These are phyloP conservation scores for Boletellus deceptivus DNA, from an alignment of 1,284 basidiomycete genomes.

Conservation along the genomic window DNA sequence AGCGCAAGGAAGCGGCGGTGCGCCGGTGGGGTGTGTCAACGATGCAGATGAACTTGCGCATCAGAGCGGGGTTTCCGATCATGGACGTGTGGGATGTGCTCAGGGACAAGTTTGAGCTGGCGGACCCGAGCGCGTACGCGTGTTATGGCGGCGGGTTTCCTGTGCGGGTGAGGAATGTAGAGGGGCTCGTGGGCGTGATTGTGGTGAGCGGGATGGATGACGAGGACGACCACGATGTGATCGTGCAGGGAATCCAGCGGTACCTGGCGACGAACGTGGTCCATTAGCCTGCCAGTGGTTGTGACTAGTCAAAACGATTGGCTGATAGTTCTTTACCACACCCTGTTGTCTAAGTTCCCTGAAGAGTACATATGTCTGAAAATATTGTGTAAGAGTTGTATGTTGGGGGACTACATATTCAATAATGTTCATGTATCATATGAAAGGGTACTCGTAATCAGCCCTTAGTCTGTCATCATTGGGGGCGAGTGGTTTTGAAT, in stretches of 20 bases:
- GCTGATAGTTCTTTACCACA: too few species aligned
- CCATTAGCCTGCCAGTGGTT: too few species aligned
- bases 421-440: too few species aligned
- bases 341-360: too few species aligned
- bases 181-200: conserved; percentile 36
- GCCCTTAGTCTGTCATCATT: too few species aligned
- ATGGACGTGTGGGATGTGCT: not conserved
- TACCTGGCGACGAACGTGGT: conserved; percentile 4
- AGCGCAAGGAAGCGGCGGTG: conserved; percentile 35
- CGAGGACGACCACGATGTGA: conserved; percentile 35
- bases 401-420: too few species aligned
- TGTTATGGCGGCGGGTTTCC: conserved; percentile 38
- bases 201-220: conserved; percentile 35
- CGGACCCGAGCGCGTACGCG: conserved; percentile 26
- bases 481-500: too few species aligned
- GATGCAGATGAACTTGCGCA: conserved; percentile 18
- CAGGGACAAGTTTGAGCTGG: conserved; percentile 13
- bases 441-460: too few species aligned
- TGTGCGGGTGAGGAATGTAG: conserved; percentile 33
- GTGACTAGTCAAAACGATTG: too few species aligned
- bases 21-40: conserved; percentile 30
- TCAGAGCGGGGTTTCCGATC: not conserved
- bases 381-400: too few species aligned
- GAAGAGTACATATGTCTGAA: too few species aligned
- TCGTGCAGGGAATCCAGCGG: too few species aligned